phyloP scores from a whole-genome alignment of 352 stramenopile species.

The Poterioochromonas sp. region DNA sequence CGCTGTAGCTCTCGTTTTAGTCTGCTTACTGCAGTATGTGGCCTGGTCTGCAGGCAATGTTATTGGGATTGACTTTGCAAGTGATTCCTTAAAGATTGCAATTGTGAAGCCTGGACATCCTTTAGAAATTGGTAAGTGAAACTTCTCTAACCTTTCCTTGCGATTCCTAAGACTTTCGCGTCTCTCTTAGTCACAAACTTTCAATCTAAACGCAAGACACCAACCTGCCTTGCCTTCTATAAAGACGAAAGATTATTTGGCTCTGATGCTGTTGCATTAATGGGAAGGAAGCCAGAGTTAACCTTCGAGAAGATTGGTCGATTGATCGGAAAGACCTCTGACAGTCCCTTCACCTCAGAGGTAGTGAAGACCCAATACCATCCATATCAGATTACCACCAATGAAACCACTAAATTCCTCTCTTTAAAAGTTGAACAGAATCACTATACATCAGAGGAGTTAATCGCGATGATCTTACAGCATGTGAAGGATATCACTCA shows the following conservation, averaged over 20 bases:
- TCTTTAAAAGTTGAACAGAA: not conserved
- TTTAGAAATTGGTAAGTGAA: conserved; percentile 31
- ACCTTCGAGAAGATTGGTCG: conserved; percentile 75
- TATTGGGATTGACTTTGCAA: conserved; percentile 88
- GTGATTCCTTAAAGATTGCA: conserved; percentile 80
- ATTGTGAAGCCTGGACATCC: conserved; percentile 61
- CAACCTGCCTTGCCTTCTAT: conserved; percentile 80
- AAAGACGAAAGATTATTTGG: conserved; percentile 84
- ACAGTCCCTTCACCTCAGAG: conserved; percentile 58
- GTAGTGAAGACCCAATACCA: conserved; percentile 63
- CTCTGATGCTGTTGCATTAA: conserved; percentile 76
- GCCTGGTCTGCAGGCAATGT: no score
- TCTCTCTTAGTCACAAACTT: conserved; percentile 83
- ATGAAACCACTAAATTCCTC: conserved; percentile 22
- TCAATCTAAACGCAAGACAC: conserved; percentile 94
- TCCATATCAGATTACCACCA: conserved; percentile 50
- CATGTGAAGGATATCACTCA: conserved; percentile 71
- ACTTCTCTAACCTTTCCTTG: conserved; percentile 4
- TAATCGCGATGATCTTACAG: conserved; percentile 88
- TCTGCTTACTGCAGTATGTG: no score
- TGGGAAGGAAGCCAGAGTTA: conserved; percentile 78
- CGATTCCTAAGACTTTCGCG: no score
- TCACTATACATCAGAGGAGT: conserved; percentile 78
- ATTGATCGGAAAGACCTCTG: conserved; percentile 68
- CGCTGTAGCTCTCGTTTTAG: no score